Percentiles rank a stretch among this genome's conserved stretches.
Evolutionary conservation across 2,329 filamentous ascomycete genomes (phyloP).

Genomic region (Ophiobolus disseminans): DNA sequence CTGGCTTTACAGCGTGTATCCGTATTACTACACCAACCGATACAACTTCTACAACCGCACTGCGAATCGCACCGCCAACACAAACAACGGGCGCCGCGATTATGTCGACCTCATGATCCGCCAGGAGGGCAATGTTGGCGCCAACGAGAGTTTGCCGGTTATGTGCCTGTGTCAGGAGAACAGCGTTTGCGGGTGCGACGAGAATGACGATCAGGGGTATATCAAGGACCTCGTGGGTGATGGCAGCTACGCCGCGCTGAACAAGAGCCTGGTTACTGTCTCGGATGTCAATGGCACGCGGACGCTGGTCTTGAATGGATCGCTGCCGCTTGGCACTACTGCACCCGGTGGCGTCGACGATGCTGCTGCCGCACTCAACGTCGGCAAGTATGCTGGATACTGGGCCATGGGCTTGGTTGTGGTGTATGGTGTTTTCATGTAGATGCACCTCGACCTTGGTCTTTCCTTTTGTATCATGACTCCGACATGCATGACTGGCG

Average conservation of each 20-base stretch:
- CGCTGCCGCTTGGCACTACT: constrained; percentile 66
- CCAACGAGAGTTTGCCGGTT: constrained; percentile 67
- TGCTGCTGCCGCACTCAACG: constrained; percentile 23
- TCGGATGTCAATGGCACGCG: constrained; percentile 67
- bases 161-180: constrained; percentile 67
- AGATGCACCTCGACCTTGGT: background rate
- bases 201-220: constrained; percentile 67
- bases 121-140: constrained; percentile 24
- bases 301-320: constrained; percentile 77
- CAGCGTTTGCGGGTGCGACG: constrained; percentile 71
- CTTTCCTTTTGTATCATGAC: constrained; percentile 2
- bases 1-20: constrained; percentile 70
- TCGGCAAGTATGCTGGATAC: constrained; percentile 46
- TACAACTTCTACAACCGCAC: constrained; percentile 60
- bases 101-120: background rate
- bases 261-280: constrained; percentile 68
- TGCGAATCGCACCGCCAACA: constrained; percentile 49
- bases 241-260: constrained; percentile 63
- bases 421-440: constrained; percentile 32
- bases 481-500: background rate
- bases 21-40: constrained; percentile 66
- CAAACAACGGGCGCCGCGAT: constrained; percentile 16
- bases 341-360: constrained; percentile 48
- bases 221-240: constrained; percentile 65
- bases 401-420: constrained; percentile 50